These are phyloP conservation scores for Dothideomycetes sp. DNA, from an alignment of 2,329 filamentous ascomycete species.

Conservation along the genomic window DNA sequence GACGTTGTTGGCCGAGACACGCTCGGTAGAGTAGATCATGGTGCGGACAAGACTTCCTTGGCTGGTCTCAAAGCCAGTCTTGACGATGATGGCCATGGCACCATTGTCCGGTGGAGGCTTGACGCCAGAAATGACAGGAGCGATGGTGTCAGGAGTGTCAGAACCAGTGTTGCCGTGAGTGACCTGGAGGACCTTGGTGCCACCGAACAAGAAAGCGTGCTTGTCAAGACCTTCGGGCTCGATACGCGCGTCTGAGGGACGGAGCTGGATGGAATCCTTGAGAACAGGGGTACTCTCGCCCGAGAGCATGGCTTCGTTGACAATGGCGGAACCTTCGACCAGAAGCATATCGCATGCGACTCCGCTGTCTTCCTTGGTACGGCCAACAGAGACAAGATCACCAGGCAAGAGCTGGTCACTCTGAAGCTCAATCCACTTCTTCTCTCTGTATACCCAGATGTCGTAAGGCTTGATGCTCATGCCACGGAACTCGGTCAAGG, in stretches of 20 bases:
- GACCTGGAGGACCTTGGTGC: constrained; percentile 93
- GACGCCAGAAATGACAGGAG: constrained; percentile 65
- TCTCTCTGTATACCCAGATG: constrained; percentile 78
- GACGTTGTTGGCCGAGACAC: constrained; percentile 94
- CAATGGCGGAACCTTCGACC: constrained; percentile 89
- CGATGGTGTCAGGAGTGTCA: constrained; percentile 48
- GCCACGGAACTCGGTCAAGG: constrained; percentile 88
- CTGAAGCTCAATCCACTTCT: constrained; percentile 78
- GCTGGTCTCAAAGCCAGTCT: constrained; percentile 97
- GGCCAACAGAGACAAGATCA: constrained; percentile 81
- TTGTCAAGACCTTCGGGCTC: constrained; percentile 92
- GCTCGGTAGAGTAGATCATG: constrained; percentile 99
- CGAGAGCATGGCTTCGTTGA: constrained; percentile 98
- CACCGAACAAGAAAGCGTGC: constrained; percentile 91
- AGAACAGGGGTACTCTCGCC: constrained; percentile 94
- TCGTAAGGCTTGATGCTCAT: constrained; percentile 99
- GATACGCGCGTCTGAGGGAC: constrained; percentile 68
- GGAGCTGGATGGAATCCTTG: constrained; percentile 90
- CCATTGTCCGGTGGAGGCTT: constrained; percentile 83
- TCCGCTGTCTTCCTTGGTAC: constrained; percentile 93
- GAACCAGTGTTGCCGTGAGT: constrained; percentile 76
- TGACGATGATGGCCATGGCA: constrained; percentile 85
- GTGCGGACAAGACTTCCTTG: constrained; percentile 95
- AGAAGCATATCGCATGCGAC: constrained; percentile 96
- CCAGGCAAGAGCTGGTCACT: constrained; percentile 91